Evolutionary conservation across 306 rosid species (phyloP).

Genomic region (Parietaria judaica): DNA sequence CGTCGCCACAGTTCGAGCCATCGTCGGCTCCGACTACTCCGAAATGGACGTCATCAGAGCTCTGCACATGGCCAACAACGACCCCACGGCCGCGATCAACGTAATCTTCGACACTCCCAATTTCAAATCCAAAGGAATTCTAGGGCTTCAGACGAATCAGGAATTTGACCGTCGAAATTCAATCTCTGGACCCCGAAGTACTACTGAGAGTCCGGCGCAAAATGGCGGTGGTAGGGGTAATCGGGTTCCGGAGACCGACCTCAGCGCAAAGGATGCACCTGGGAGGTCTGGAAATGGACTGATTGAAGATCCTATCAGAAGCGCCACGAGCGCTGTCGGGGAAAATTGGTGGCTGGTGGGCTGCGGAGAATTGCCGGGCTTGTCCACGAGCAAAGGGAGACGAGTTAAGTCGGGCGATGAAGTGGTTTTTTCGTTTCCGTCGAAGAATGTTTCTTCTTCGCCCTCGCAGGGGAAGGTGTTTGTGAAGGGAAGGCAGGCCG

Average conservation of each 20-base stretch:
- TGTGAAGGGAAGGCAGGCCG: conserved; percentile 44
- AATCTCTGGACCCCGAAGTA: conserved; percentile 15
- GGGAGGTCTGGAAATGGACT: conserved; percentile 17
- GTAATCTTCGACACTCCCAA: conserved; percentile 56
- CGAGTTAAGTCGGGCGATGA: conserved; percentile 51
- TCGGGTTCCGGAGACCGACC: conserved; percentile 10
- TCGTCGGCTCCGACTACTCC: conserved; percentile 60
- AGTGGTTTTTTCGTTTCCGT: conserved; percentile 63
- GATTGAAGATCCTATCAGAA: conserved; percentile 14
- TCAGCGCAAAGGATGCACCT: conserved; percentile 14
- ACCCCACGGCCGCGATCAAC: conserved; percentile 85
- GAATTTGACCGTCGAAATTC: conserved; percentile 23
- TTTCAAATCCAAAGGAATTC: conserved; percentile 27
- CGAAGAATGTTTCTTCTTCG: conserved; percentile 20
- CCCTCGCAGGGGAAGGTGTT: conserved; percentile 56
- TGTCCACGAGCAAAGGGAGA: conserved; percentile 85
- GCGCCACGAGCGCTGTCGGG: conserved; percentile 19
- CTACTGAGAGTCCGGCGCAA: conserved; percentile 9
- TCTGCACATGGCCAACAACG: conserved; percentile 78
- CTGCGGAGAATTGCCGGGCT: conserved; percentile 50
- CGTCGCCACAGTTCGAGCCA: conserved; percentile 65
- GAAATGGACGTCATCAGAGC: conserved; percentile 94
- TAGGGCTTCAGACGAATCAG: conserved; percentile 15
- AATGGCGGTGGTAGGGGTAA: conserved; percentile 4
- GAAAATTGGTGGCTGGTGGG: conserved; percentile 76